Conservation (phyloP, 139 green algal species). For the Protoeuglena noctilucae region DNA sequence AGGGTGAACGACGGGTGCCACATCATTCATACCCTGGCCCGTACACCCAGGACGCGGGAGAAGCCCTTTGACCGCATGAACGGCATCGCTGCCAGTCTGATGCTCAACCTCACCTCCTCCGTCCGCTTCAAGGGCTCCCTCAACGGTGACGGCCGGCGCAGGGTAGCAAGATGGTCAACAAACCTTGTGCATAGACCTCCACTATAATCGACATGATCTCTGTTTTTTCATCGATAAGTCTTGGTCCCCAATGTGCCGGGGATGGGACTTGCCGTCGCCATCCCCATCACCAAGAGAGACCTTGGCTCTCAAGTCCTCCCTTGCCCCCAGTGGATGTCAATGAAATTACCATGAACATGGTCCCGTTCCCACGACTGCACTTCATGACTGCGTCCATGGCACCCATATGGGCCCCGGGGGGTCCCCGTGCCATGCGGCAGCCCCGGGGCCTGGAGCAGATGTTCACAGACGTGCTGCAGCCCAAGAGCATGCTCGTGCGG, state of each 20-base stretch:
- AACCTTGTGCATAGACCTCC: no score
- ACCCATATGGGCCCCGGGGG: slow-evolving; percentile 23
- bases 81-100: slow-evolving; percentile 43
- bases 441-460: slow-evolving; percentile 38
- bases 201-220: no score
- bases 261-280: no score
- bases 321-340: slow-evolving; percentile 52
- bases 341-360: slow-evolving; percentile 72
- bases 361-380: slow-evolving; percentile 44
- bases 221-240: no score
- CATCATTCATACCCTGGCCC: no score
- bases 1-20: not conserved
- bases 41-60: slow-evolving; percentile 1
- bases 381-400: slow-evolving; percentile 51
- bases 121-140: slow-evolving; percentile 46
- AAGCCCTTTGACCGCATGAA: slow-evolving; percentile 64
- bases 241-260: no score
- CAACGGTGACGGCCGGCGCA: not conserved
- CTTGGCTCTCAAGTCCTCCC: no score
- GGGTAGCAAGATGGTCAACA: no score
- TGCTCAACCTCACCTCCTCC: slow-evolving; percentile 54
- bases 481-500: slow-evolving; percentile 42
- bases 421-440: slow-evolving; percentile 13
- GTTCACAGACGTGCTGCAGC: slow-evolving; percentile 45
- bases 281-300: no score